Evolutionary conservation across 2,329 filamentous ascomycete genomes (phyloP).

Genomic region (Penicillium sp.): DNA sequence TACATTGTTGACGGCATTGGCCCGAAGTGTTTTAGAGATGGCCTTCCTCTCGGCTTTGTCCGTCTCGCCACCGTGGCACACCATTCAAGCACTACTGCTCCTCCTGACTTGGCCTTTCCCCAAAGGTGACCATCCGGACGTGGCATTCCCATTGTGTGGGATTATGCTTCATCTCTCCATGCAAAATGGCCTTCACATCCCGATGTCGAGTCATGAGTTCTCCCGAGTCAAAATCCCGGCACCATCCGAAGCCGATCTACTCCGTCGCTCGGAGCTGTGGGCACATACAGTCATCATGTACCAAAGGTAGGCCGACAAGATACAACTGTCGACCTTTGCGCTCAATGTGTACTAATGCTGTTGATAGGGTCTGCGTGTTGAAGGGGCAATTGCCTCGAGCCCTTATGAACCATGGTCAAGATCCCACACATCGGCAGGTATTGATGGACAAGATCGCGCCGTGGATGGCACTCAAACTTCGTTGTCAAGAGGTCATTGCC

Average conservation of each 20-base stretch:
- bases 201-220: slow-evolving; percentile 52
- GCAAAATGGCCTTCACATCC: slow-evolving; percentile 52
- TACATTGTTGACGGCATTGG: slow-evolving; percentile 44
- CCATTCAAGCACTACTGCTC: slow-evolving; percentile 46
- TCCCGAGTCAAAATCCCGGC: slow-evolving; percentile 41
- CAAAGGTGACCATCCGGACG: slow-evolving; percentile 42
- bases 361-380: slow-evolving; percentile 41
- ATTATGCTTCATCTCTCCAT: slow-evolving; percentile 51
- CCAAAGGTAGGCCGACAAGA: slow-evolving; percentile 40
- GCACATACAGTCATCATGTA: slow-evolving; percentile 49
- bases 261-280: slow-evolving; percentile 49
- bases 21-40: slow-evolving; percentile 44
- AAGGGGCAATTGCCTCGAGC: slow-evolving; percentile 48
- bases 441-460: slow-evolving; percentile 45
- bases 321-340: not conserved
- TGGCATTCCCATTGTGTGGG: slow-evolving; percentile 46
- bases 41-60: slow-evolving; percentile 44
- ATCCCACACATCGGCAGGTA: slow-evolving; percentile 41
- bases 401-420: slow-evolving; percentile 44
- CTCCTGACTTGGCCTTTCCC: slow-evolving; percentile 51
- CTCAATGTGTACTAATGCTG: slow-evolving; percentile 1
- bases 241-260: slow-evolving; percentile 43
- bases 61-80: slow-evolving; percentile 40
- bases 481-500: slow-evolving; percentile 45
- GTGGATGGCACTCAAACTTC: slow-evolving; percentile 45